Evolutionary conservation across 768 basidiomycete genomes (phyloP), one percentile per base, ranked within the genome.

Genomic region (Mrakia blollopis): DNA sequence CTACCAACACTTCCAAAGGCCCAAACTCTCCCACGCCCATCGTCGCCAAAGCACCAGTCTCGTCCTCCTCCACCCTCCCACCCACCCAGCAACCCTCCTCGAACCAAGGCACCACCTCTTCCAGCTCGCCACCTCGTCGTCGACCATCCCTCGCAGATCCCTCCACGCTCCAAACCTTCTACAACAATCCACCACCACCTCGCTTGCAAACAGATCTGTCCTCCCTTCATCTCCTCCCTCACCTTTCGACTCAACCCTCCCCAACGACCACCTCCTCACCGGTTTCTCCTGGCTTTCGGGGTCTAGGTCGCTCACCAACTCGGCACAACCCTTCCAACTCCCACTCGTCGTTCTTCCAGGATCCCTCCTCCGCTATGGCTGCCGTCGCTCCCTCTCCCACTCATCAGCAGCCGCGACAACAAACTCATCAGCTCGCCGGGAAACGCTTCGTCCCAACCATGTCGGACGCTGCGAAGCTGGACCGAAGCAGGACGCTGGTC

Each of bases 301-400:
- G 47, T 21, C 69, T 52, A 21, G 69, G 37, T 30, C n/a, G 44
- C 30, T 54, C 50, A 18, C 35, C 65, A 6, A 39, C 65, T 14
- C 5, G 65, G 23, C 69, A 71, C 69, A 47, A 37, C 11, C 69
- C 69, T 44, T 71, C 69, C 47, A 71, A 54, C 69, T 54, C 69
- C 41, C 41, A 71, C 69, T 41, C 69, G 14, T 72, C 54, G 54
- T 72, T 72, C 71, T 72, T 60, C 5, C 50, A 28, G 1, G 47
- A 72, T 14, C n/a, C 69, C 5, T 35, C 37, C 11, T 25, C 41
- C 30, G 21, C 25, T 25, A 37, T 68, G 23, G n/a, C 67, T 13
- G 39, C 28, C 41, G 44, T 72, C 70, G 25, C 50, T 60, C 71
- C 47, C 9, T 52, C 71, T n/a, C 54, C n/a, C 7, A 32, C 50